phyloP scores from a whole-genome alignment of 1,284 basidiomycete species.

The Trichosporon inkin region DNA sequence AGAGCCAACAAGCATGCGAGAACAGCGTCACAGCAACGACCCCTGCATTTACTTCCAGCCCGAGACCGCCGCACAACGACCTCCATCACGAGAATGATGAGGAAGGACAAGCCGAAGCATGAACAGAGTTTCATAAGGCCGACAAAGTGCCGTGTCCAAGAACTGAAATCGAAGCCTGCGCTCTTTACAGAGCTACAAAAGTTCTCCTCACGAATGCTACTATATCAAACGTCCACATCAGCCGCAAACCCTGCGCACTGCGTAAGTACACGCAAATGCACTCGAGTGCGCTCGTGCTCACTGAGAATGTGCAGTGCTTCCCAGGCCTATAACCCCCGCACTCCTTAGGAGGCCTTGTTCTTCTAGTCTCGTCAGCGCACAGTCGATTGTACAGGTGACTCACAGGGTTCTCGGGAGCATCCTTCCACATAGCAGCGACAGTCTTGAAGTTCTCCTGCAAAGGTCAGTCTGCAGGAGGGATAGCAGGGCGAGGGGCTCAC shows the following conservation, averaged over 20 bases:
- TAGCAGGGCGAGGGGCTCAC: slow-evolving; percentile 20
- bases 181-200: background rate
- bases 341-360: slow-evolving; percentile 9
- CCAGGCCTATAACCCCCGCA: background rate
- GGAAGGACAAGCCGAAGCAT: too few species aligned
- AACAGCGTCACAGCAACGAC: too few species aligned
- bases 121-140: background rate
- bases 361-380: background rate
- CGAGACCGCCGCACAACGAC: too few species aligned
- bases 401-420: slow-evolving; percentile 48
- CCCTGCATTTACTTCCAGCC: too few species aligned
- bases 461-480: background rate
- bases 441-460: slow-evolving; percentile 46
- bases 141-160: background rate
- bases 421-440: slow-evolving; percentile 42
- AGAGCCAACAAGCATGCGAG: too few species aligned
- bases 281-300: background rate
- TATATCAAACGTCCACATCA: background rate
- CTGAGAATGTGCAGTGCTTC: background rate
- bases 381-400: slow-evolving; percentile 11
- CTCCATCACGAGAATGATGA: too few species aligned
- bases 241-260: background rate
- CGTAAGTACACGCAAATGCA: background rate
- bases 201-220: background rate
- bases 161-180: background rate